Conservation (phyloP, 345 rosid genomes). For the Eucalyptus lansdowneana region DNA sequence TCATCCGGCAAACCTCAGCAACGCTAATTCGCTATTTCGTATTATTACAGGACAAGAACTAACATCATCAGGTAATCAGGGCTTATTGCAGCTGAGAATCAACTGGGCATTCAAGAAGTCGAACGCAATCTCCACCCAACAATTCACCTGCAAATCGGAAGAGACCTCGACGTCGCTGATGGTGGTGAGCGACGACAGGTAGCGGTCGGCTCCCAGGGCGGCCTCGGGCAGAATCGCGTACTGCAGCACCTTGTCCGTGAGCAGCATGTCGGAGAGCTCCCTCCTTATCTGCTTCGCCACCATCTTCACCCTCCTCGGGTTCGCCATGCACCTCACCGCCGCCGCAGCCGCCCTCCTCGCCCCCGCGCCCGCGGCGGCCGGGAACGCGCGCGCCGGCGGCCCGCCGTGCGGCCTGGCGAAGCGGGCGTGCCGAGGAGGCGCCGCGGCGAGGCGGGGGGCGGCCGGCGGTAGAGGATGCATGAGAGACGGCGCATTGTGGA, state of each 20-base stretch:
- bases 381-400: neutral
- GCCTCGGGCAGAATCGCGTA: conserved; percentile 79
- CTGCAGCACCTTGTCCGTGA: conserved; percentile 75
- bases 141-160: conserved; percentile 59
- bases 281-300: conserved; percentile 83
- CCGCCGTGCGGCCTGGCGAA: neutral
- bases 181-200: conserved; percentile 80
- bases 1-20: neutral
- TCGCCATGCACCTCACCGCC: conserved; percentile 70
- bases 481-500: neutral
- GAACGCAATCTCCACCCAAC: neutral
- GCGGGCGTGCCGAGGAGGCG: neutral
- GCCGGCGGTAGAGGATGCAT: neutral
- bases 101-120: neutral
- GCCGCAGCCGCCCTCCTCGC: neutral
- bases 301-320: conserved; percentile 83
- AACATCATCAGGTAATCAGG: neutral
- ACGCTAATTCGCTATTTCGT: neutral
- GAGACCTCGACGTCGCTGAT: conserved; percentile 83
- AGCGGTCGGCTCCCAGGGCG: conserved; percentile 77
- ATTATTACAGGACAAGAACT: neutral
- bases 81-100: neutral
- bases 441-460: neutral
- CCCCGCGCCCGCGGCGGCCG: neutral
- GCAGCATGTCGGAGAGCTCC: conserved; percentile 85